These are phyloP conservation scores for Bryoglossum gracile DNA, from an alignment of 495 filamentous ascomycete genomes.

Conservation along the genomic window DNA sequence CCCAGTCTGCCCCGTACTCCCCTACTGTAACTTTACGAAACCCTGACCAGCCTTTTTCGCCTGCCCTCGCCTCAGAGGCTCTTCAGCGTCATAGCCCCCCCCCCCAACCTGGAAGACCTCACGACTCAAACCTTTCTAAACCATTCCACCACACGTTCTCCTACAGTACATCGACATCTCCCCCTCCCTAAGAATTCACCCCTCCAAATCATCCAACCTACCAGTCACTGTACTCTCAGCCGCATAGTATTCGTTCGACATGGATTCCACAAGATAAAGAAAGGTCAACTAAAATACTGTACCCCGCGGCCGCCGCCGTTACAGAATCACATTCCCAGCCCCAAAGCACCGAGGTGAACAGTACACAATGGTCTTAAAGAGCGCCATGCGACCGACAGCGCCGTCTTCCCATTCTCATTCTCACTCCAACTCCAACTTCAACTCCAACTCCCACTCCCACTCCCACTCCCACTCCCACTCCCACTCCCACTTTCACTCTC, in stretches of 20 bases:
- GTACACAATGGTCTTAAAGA: conserved; percentile 28
- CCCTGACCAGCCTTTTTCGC: background rate
- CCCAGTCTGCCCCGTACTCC: too few species aligned
- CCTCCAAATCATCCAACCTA: background rate
- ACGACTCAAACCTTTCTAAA: background rate
- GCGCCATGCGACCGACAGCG: conserved; percentile 34
- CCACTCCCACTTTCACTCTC: too few species aligned
- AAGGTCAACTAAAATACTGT: too few species aligned
- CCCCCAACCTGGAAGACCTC: background rate
- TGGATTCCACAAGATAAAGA: conserved; percentile 2
- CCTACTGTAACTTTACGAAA: too few species aligned
- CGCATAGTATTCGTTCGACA: background rate
- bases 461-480: too few species aligned
- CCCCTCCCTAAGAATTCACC: background rate
- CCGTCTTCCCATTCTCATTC: conserved; percentile 32
- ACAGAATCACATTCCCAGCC: background rate
- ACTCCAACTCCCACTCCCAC: too few species aligned
- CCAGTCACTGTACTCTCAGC: background rate
- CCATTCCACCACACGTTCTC: too few species aligned
- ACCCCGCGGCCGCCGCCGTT: background rate
- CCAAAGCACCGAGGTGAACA: background rate
- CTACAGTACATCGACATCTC: too few species aligned
- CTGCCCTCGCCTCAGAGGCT: background rate
- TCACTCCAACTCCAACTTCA: too few species aligned
- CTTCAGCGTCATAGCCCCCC: background rate